Base-by-base conservation (phyloP, 2,329 filamentous ascomycete species). In the Cladophialophora yegresii region DNA sequence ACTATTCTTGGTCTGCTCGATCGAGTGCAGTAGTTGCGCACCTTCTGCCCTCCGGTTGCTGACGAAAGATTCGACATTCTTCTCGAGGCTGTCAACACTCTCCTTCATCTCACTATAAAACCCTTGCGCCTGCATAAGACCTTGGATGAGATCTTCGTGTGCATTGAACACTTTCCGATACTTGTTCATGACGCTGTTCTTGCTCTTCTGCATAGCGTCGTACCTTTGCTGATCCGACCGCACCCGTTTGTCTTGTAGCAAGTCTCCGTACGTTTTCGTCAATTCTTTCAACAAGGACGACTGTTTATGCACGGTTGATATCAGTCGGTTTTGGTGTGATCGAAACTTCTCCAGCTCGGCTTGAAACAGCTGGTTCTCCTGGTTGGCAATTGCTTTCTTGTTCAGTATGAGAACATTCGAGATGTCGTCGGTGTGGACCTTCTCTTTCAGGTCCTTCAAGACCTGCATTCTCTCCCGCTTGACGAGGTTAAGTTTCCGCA, bases 61-160 rank as follows among this genome's bases (percentile, higher is more conserved):
- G 69, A 99, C 93, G 77, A 99, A 99, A 0, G 90, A 90, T 70
- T 98, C 93, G 1, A 99, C 95, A 72, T 99, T 99, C 83, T 96
- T 95, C 72, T 92, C 87, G 47, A 97, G 81, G 74, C 91, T 96
- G 70, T 93, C 90, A 0, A 96, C 92, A 0, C 92, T 97, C 69
- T 97, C 92, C 72, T 89, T 90, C 92, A 98, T 99, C 75, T 98
- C 95, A 2, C 85, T 85, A 75, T 99, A 99, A 85, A 96, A 99
- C 60, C 88, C 88, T 77, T 95, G 93, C 6, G 96, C 95, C 70
- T 93, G 89, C 72, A 89, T 85, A 4, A 99, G 82, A 1, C 95
- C 95, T 8, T 92, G 89, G 68, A 91, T 87, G 12, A 99, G 84
- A 72, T 96, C 93, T 65, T 96, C 85, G 75, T 96, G 98, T 68